These are phyloP conservation scores for Cyclocybe aegerita DNA, from an alignment of 768 basidiomycete genomes.

Conservation along the genomic window DNA sequence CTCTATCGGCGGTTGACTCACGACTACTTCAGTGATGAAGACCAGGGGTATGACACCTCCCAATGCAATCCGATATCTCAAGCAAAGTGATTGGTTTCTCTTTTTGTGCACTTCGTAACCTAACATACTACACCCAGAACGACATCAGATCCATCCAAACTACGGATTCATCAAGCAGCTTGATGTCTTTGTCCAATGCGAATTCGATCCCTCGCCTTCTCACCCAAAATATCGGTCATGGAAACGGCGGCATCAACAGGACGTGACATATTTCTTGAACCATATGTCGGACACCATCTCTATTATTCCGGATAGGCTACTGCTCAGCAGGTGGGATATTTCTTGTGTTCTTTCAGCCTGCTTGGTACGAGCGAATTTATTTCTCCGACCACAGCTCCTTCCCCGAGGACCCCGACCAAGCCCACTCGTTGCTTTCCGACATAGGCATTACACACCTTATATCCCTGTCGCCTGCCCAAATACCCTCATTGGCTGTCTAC, in stretches of 20 bases:
- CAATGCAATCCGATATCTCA: slow-evolving; percentile 48
- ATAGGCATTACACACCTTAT: slow-evolving; percentile 54
- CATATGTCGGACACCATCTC: slow-evolving; percentile 50
- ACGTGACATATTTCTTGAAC: slow-evolving; percentile 53
- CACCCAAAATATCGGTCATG: slow-evolving; percentile 53
- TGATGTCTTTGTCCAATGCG: slow-evolving; percentile 50
- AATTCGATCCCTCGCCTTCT: slow-evolving; percentile 40
- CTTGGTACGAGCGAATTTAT: background rate
- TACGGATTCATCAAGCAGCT: slow-evolving; percentile 62
- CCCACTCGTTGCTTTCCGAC: slow-evolving; percentile 48
- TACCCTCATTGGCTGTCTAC: slow-evolving; percentile 25
- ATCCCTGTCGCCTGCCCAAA: slow-evolving; percentile 52
- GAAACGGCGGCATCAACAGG: slow-evolving; percentile 54
- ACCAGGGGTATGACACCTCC: slow-evolving; percentile 38
- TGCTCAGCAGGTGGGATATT: slow-evolving; percentile 47
- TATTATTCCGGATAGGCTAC: slow-evolving; percentile 48
- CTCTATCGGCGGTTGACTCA: background rate
- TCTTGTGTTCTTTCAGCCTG: background rate
- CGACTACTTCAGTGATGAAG: slow-evolving; percentile 43
- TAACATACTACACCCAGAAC: slow-evolving; percentile 21
- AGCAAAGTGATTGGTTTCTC: slow-evolving; percentile 37
- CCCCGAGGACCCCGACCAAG: slow-evolving; percentile 50
- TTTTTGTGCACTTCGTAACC: background rate
- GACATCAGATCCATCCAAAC: slow-evolving; percentile 44
- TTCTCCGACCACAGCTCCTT: slow-evolving; percentile 42